These are phyloP conservation scores for Capsicum baccatum DNA, from an alignment of 257 asterid species.

Conservation along the genomic window DNA sequence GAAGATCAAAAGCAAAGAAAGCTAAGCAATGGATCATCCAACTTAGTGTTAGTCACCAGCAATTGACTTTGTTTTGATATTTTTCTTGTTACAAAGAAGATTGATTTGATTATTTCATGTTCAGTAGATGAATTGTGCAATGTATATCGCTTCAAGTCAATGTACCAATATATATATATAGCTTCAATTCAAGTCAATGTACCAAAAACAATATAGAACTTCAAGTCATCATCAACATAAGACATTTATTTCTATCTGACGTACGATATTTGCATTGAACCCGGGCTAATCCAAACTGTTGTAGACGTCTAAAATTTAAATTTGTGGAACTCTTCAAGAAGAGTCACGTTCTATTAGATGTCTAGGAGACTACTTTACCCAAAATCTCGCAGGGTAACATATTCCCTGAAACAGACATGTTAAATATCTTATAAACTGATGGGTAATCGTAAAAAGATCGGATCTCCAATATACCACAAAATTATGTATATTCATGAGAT, in stretches of 20 bases:
- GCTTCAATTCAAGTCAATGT: background rate
- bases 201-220: background rate
- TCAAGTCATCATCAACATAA: background rate
- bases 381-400: no score
- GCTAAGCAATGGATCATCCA: slow-evolving; percentile 19
- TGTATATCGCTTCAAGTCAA: slow-evolving; percentile 7
- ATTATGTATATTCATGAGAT: no score
- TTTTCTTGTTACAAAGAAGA: background rate
- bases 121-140: background rate
- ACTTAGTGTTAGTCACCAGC: slow-evolving; percentile 2
- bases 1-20: slow-evolving; percentile 28
- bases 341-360: no score
- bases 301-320: no score
- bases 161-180: background rate
- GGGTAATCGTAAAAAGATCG: no score
- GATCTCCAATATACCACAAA: no score
- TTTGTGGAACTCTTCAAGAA: no score
- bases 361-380: no score
- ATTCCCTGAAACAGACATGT: no score
- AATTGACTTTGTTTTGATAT: slow-evolving; percentile 23
- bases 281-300: background rate
- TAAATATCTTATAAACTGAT: no score
- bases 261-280: rapidly evolving
- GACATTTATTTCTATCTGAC: background rate
- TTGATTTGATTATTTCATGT: slow-evolving; percentile 15